Evolutionary conservation across 441 rosid genomes (phyloP).

Genomic region (Melastoma candidum): DNA sequence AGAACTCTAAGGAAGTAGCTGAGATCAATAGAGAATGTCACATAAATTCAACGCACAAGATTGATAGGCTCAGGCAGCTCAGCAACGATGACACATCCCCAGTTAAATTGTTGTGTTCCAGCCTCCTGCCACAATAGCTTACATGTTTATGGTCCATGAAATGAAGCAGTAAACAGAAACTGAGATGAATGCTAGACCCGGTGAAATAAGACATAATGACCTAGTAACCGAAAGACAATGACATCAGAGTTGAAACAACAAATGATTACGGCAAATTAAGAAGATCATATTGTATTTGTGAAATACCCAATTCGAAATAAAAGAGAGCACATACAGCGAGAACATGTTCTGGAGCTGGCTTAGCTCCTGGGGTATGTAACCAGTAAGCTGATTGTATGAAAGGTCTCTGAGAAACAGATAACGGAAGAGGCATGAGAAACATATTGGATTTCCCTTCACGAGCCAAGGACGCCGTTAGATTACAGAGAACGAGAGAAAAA

Average conservation of each 20-base stretch:
- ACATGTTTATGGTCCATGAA: neutral
- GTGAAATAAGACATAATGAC: no score
- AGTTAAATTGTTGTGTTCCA: constrained; percentile 69
- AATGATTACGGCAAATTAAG: no score
- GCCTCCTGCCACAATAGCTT: constrained; percentile 39
- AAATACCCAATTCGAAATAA: no score
- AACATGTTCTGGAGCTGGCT: constrained; percentile 66
- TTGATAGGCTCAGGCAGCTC: constrained; percentile 58
- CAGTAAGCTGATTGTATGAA: constrained; percentile 74
- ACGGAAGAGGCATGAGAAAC: constrained; percentile 10
- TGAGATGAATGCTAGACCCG: no score
- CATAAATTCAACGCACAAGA: constrained; percentile 36
- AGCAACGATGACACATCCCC: constrained; percentile 56
- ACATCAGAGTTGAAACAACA: neutral
- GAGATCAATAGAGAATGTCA: neutral
- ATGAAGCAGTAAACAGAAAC: no score
- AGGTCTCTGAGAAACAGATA: constrained; percentile 50
- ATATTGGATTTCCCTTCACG: constrained; percentile 11
- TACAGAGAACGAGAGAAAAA: neutral
- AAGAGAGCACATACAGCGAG: constrained; percentile 49
- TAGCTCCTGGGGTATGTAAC: constrained; percentile 75
- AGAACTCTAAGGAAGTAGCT: neutral
- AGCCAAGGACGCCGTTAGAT: neutral
- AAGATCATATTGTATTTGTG: no score
- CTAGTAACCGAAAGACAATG: no score